phyloP scores from a whole-genome alignment of 768 basidiomycete species.

The Mycena amicta region DNA sequence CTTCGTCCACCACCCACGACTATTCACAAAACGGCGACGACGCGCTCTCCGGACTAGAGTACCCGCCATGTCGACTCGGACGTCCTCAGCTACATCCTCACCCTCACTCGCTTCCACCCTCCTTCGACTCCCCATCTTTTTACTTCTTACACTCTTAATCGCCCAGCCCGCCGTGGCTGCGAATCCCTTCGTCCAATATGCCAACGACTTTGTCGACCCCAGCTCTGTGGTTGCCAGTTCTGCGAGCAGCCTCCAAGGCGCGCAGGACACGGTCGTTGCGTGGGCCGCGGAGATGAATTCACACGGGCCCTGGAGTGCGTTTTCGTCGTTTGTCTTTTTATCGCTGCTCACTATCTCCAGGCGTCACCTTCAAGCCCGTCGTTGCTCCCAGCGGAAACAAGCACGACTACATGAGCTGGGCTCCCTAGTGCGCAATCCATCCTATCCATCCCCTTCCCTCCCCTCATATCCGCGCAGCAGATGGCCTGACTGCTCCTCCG shows the following conservation, averaged over 20 bases:
- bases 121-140: background rate
- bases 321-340: background rate
- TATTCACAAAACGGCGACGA: too few species aligned
- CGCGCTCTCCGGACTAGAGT: too few species aligned
- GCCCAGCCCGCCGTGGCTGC: background rate
- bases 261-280: conserved; percentile 46
- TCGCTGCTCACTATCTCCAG: conserved; percentile 29
- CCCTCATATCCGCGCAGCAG: conserved; percentile 34
- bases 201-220: conserved; percentile 60
- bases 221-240: conserved; percentile 47
- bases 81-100: too few species aligned
- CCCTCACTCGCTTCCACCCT: background rate
- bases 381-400: conserved; percentile 55
- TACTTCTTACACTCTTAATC: background rate
- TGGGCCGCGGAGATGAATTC: conserved; percentile 49
- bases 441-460: background rate
- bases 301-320: conserved; percentile 58
- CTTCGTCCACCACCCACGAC: too few species aligned
- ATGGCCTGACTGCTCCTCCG: conserved; percentile 65
- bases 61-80: too few species aligned
- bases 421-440: conserved; percentile 58
- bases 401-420: conserved; percentile 72
- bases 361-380: conserved; percentile 50
- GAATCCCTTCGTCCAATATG: conserved; percentile 34
- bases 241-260: conserved; percentile 40